Evolutionary conservation across 306 rosid species (phyloP), one percentile per base, ranked within the genome.

Genomic region (Luffa aegyptiaca): DNA sequence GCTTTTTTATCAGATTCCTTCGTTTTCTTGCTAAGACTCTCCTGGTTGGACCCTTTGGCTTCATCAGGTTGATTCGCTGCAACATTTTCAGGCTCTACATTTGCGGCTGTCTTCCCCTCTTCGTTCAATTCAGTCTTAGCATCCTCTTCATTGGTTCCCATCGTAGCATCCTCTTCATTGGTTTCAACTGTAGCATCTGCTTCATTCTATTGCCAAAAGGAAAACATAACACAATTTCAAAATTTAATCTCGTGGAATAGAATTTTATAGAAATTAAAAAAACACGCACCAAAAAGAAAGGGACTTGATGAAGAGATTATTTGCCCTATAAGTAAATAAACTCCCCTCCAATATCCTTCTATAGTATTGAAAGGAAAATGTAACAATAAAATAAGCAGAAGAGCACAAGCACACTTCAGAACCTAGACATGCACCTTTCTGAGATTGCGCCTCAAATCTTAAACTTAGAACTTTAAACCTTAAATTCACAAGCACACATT

Each of bases 1-100:
- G 84, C 93, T 84, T 52, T 88, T 81, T 81, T 89, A 73, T 86
- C 86, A 35, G 69, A 58, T 8, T 80, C 91, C 74, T 80, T 83
- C 0, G 82, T 87, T 86, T 84, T 80, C 75, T 65, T 76, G 82
- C 85, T 81, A 46, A 76, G 80, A 73, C 84, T 87, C 76, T 86
- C 86, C 83, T 84, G 83, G 44, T 80, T 77, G 41, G 86, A 72
- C 58, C 83, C 90, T 48, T 85, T 87, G 31, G 77, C 82, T 26
- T 85, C 80, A 33, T 82, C 82, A 80, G 89, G 88, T 73, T 88
- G 85, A 21, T 68, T 71, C 52, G 64, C 83, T 39, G 79, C 48
- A 35, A 83, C 55, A 36, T 86, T 89, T 78, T 77, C 90, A 76
- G 92, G 76, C 82, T 86, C 85, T 69, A 41, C 76, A 52, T 82